A percentile compares a stretch with the other conserved stretches of the same genome.
These are phyloP conservation scores for Mycosphaerella sp. DNA, from an alignment of 2,329 filamentous ascomycete species.

Conservation along the genomic window DNA sequence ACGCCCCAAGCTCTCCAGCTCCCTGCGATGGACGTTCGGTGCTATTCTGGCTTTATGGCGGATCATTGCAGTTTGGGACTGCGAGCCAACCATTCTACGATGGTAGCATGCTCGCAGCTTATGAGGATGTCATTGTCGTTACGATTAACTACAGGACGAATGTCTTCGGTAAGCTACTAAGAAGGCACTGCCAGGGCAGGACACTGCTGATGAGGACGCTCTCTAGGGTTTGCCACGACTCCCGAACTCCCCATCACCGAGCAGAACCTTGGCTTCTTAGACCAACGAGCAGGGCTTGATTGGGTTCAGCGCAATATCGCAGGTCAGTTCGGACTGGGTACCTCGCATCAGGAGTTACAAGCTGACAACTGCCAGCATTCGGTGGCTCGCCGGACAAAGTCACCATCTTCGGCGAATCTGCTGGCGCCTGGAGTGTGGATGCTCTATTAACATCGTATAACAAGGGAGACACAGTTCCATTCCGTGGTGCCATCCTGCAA, in stretches of 20 bases:
- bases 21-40: slow-evolving; percentile 29
- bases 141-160: slow-evolving; percentile 34
- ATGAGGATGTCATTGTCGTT: slow-evolving; percentile 34
- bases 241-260: slow-evolving; percentile 32
- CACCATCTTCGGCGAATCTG: slow-evolving; percentile 35
- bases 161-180: slow-evolving; percentile 3
- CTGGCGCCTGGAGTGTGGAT: slow-evolving; percentile 32
- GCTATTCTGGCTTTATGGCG: slow-evolving; percentile 36
- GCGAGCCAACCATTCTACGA: slow-evolving; percentile 29
- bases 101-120: slow-evolving; percentile 31
- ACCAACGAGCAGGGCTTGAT: slow-evolving; percentile 35
- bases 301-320: slow-evolving; percentile 37
- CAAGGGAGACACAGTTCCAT: slow-evolving; percentile 27
- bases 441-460: slow-evolving; percentile 31
- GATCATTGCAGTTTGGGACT: slow-evolving; percentile 30
- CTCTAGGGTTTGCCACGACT: slow-evolving; percentile 35
- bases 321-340: background rate
- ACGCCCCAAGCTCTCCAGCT: slow-evolving; percentile 28
- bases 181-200: background rate
- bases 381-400: slow-evolving; percentile 36
- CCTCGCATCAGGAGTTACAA: background rate
- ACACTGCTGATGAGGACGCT: background rate
- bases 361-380: slow-evolving; percentile 21
- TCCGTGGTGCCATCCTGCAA: slow-evolving; percentile 34
- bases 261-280: slow-evolving; percentile 36